These are phyloP conservation scores for Ceratocystiopsis minuta DNA, from an alignment of 2,329 filamentous ascomycete genomes.

Conservation along the genomic window DNA sequence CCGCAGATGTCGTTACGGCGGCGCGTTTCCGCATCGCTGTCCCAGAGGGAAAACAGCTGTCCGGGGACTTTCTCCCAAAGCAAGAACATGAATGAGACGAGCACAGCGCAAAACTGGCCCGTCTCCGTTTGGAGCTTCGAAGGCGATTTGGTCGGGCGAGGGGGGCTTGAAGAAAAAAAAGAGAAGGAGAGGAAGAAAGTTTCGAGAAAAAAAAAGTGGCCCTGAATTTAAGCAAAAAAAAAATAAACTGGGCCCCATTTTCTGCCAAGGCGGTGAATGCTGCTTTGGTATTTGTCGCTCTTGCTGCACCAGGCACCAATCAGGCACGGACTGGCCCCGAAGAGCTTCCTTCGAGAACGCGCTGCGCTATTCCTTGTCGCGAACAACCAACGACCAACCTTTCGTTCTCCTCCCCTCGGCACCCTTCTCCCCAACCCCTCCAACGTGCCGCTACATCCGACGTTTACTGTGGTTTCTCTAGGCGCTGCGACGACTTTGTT, in stretches of 20 bases:
- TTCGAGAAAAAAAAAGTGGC: no score
- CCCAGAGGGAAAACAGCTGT: slow-evolving; percentile 39
- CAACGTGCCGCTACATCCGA: no score
- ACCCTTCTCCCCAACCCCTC: background rate
- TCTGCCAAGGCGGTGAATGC: slow-evolving; percentile 7
- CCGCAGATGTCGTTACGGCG: slow-evolving; percentile 98
- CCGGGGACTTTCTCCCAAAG: slow-evolving; percentile 99
- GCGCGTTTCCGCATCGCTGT: slow-evolving; percentile 80
- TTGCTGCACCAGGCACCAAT: background rate
- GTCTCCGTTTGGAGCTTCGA: slow-evolving; percentile 95
- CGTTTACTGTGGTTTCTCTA: no score
- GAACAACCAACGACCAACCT: no score
- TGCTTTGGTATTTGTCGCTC: background rate
- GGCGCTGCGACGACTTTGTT: no score
- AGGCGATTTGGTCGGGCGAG: slow-evolving; percentile 98
- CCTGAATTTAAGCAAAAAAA: slow-evolving; percentile 5
- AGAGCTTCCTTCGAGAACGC: no score
- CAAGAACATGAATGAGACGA: slow-evolving; percentile 20
- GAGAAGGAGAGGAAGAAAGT: slow-evolving; percentile 8
- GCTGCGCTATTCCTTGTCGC: no score
- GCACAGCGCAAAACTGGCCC: slow-evolving; percentile 17
- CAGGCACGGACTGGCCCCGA: no score
- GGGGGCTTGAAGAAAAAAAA: slow-evolving; percentile 36
- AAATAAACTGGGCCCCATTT: slow-evolving; percentile 1
- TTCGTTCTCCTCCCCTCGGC: no score